These are phyloP conservation scores for Biscogniauxia mediterranea DNA, from an alignment of 2,329 filamentous ascomycete species.

Conservation along the genomic window DNA sequence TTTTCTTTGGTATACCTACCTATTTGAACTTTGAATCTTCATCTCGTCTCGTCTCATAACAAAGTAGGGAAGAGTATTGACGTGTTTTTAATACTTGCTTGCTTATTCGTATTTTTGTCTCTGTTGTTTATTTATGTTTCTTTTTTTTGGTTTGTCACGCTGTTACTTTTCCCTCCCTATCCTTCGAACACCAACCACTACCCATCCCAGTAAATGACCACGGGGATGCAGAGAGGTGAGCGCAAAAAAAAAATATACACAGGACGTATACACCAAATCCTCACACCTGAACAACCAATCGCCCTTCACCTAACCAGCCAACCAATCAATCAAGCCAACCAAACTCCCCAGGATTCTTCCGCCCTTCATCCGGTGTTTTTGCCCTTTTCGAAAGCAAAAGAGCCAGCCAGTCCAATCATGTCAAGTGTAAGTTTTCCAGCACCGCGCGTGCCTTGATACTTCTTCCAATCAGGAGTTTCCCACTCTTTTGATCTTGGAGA, in stretches of 20 bases:
- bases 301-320: background rate
- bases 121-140: background rate
- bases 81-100: background rate
- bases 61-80: background rate
- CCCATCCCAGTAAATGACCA: background rate
- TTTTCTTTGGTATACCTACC: no score
- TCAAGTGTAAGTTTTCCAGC: background rate
- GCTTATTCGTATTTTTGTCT: background rate
- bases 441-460: background rate
- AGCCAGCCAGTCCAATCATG: background rate
- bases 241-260: background rate
- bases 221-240: background rate
- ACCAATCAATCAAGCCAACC: slow-evolving; percentile 8
- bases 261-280: background rate
- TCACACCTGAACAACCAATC: background rate
- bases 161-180: background rate
- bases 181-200: background rate
- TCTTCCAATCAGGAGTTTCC: background rate
- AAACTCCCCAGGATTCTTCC: background rate
- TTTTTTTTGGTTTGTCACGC: background rate
- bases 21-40: background rate
- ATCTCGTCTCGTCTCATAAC: background rate
- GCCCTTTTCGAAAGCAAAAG: background rate
- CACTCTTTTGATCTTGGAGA: background rate
- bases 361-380: background rate